phyloP scores from a whole-genome alignment of 2,329 filamentous ascomycete genomes.

The Colletotrichum kahawae region DNA sequence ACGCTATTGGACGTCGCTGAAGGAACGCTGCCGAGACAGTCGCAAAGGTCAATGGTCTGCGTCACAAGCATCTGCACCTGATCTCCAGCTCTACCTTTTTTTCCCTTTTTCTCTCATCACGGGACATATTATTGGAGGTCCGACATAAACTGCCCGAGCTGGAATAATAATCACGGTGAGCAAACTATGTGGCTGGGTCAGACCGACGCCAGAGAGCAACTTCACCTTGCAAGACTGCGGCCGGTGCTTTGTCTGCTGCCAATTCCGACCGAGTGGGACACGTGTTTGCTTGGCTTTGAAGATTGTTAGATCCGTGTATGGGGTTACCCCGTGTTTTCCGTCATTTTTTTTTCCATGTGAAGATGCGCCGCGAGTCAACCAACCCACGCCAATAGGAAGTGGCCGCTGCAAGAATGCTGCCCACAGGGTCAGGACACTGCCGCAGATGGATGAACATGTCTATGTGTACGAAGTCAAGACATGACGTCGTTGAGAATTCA shows the following conservation, averaged over 20 bases:
- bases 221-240: not conserved
- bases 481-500: not conserved
- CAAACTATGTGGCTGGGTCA: not conserved
- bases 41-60: not conserved
- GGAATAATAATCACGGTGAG: not conserved
- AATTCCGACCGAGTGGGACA: not conserved
- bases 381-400: not conserved
- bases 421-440: not conserved
- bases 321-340: not conserved
- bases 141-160: not conserved
- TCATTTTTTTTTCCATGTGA: constrained; percentile 12
- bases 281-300: constrained; percentile 3
- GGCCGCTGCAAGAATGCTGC: not conserved
- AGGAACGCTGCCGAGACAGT: not conserved
- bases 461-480: not conserved
- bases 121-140: not conserved
- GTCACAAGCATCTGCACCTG: constrained; percentile 17
- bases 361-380: constrained; percentile 17
- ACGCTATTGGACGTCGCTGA: not conserved
- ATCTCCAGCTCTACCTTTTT: not conserved
- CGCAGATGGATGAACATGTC: not conserved
- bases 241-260: not conserved
- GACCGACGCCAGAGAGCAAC: not conserved
- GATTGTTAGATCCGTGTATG: not conserved
- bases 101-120: not conserved